Evolutionary conservation across 2,329 filamentous ascomycete species (phyloP), one percentile per base, ranked within the genome.

Genomic region (Colletotrichum cordylinicola): DNA sequence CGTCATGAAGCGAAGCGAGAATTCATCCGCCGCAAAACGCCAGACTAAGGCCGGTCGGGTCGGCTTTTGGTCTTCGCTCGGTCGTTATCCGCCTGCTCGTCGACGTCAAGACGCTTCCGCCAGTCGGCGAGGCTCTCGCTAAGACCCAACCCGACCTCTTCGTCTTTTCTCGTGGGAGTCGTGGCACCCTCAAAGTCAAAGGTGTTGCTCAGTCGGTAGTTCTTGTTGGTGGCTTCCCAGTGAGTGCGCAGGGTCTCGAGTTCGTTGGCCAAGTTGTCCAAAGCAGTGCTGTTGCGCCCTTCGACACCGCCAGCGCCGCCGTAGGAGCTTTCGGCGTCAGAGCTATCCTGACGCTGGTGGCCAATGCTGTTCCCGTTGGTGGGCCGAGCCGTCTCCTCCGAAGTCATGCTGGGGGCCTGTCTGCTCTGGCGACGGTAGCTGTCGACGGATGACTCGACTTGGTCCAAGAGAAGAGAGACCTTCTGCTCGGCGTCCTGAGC

Each of bases 171-270:
- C 4, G 76, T 78, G 8, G 79, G 76, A 27, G 72, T 72, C 7
- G 64, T 76, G 43, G 72, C 70, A 24, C 72, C 62, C 72, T 98
- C 96, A 80, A 98, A 96, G 82, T 98, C 96, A 80, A 98, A 98
- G 67, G 94, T 93, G 81, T 94, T 96, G 84, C 95, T 98, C 60
- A 98, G 87, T 29, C 97, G 94, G 84, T 98, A 98, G 81, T 95
- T 98, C 85, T 98, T 97, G 86, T 96, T 98, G 15, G 96, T 98
- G 52, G 94, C 95, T 86, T 98, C 96, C 97, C 97, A 99, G 81
- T 98, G 96, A 68, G 90, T 95, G 68, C 96, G 92, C 64, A 99
- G 89, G 15, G 95, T 94, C 83, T 99, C 97, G 9, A 99, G 92
- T 86, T 99, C 97, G 78, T 92, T 95, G 13, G 97, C 96, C 29